Base-by-base conservation (phyloP, 176 grass and related monocot species). In the Aegilops speltoides region DNA sequence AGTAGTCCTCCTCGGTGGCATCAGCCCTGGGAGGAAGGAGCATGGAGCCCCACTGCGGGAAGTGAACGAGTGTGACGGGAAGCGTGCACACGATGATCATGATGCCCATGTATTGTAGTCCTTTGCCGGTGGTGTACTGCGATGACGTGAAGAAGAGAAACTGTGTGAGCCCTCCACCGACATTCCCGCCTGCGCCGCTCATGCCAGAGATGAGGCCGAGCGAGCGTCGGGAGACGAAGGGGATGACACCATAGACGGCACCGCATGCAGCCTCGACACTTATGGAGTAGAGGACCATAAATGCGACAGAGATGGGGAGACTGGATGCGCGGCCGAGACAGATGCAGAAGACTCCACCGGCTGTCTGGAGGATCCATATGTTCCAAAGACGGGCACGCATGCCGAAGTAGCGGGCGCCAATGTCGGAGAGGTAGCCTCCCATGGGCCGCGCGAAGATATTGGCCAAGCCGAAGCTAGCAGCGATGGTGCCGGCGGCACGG, bases 391-490 rank as follows among this genome's bases (percentile, higher is more conserved):
- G 89, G 0, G 87, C 95, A 1, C 95, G 91, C 93, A 95, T 98
- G 73, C 95, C 95, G 36, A 71, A 93, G 59, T 84, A 82, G 7
- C 86, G 67, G 0, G 81, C 95, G 7, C 89, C 88, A 0, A 89
- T 4, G 89, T 98, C 95, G 4, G 95, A 98, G 25, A 87, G 60
- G 80, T 90, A n/a, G 1, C 95, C 95, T 11, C 95, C 95, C 40
- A 79, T 17, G 3, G 95, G 95, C 0, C 95, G 78, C 2, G 95
- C 87, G 0, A 92, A 83, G 76, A 98, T 33, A 86, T 98, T 98
- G 67, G 95, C 93, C 95, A 98, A 94, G 46, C 96, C 96, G 17
- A 98, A 98, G 80, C 89, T 94, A 4, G 96, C 96, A 6, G 93
- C 96, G 38, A 98, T 95, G 70, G 46, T 94, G 31, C 96, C 93